Evolutionary conservation across 345 rosid species (phyloP), one percentile per base, ranked within the genome.

Genomic region (Streptanthus diversifolius): DNA sequence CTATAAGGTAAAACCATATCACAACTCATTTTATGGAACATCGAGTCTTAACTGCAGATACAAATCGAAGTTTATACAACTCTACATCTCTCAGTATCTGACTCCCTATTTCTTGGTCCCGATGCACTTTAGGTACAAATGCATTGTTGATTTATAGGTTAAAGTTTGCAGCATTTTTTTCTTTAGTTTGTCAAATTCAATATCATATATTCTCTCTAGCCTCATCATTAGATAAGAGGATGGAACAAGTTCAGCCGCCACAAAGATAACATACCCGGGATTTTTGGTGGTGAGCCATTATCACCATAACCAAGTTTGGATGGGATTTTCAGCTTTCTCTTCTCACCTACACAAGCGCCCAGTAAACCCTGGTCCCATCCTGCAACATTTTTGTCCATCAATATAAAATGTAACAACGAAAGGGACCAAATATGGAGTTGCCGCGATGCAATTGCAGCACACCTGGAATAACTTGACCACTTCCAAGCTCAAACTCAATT

Each of bases 301-400:
- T 66, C 86, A 32, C 99, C 96, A 56, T 93, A 93, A 68, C 97
- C 99, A 66, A 93, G 95, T 62, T 87, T 95, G 37, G 99, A 82
- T 5, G 97, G 99, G 77, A 95, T 89, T 82, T 91, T 91, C 75
- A 95, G 79, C 83, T 95, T 95, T 60, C 97, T 83, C 86, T 91
- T 89, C 81, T 95, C 96, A 62, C 99, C 96, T 0, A 91, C 88
- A 10, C 99, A 95, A 82, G 81, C 83, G 18, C 96, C 97, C 58
- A 95, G 54, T 40, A 95, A 69, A 68, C 97, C 99, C 69, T 95
- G 99, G 83, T 95, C 98, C 96, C 98, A 93, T 67, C 98, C 98
- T 93, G 82, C 73, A 79, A 68, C 25, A 39, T 27, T 64, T 29
- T 15, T 63, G 7, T 32, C 36, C 5, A 5, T 43, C 8, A 32